Evolutionary conservation across 108 stramenopile genomes (phyloP).

Genomic region (Pinguiococcus pyrenoidosus): DNA sequence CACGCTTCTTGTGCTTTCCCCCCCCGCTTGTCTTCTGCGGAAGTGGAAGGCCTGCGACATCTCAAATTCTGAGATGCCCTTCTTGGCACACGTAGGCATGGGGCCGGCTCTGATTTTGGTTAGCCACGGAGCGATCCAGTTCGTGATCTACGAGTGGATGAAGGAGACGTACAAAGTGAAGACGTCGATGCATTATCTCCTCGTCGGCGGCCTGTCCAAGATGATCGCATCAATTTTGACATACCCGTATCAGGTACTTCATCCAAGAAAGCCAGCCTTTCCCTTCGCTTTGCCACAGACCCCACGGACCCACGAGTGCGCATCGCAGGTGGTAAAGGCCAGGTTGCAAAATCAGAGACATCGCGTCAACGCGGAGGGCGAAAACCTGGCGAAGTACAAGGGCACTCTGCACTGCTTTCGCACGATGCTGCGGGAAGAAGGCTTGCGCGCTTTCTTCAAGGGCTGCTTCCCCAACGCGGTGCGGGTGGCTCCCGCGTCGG

Average conservation of each 20-base stretch:
- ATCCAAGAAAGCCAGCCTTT: conserved; percentile 10
- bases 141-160: conserved; percentile 84
- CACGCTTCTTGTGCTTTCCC: too few species aligned
- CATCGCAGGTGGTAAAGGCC: conserved; percentile 91
- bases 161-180: conserved; percentile 36
- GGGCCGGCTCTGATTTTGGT: conserved; percentile 79
- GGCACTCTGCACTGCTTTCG: conserved; percentile 49
- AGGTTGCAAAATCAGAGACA: conserved; percentile 94
- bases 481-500: conserved; percentile 86
- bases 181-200: conserved; percentile 11
- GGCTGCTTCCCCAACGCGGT: conserved; percentile 83
- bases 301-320: too few species aligned
- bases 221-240: conserved; percentile 9
- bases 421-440: conserved; percentile 58
- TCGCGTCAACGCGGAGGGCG: conserved; percentile 31
- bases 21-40: too few species aligned
- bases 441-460: conserved; percentile 77
- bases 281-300: conserved; percentile 52
- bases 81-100: conserved; percentile 2
- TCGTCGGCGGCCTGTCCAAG: conserved; percentile 19
- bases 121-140: conserved; percentile 93
- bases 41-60: too few species aligned
- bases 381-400: conserved; percentile 53
- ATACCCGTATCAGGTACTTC: conserved; percentile 14
- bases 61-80: too few species aligned